These are phyloP conservation scores for Cladosporium sp. DNA, from an alignment of 2,329 filamentous ascomycete genomes.

Conservation along the genomic window DNA sequence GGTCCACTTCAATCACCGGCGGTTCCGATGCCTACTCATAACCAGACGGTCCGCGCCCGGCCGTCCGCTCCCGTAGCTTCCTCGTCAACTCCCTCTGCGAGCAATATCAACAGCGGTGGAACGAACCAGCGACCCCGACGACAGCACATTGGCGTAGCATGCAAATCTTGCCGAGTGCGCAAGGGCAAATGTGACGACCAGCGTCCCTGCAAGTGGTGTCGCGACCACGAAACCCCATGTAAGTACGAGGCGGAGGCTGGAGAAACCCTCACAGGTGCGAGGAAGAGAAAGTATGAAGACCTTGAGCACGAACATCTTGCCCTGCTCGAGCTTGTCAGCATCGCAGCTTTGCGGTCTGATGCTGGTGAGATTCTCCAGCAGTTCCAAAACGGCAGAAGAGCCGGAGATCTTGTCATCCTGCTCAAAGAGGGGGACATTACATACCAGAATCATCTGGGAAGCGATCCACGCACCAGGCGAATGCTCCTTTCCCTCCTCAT, in stretches of 20 bases:
- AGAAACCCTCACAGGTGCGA: slow-evolving; percentile 16
- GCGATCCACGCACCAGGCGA: neutral
- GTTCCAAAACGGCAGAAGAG: slow-evolving; percentile 12
- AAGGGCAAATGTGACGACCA: slow-evolving; percentile 12
- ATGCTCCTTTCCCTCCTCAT: slow-evolving; percentile 12
- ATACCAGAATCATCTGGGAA: neutral
- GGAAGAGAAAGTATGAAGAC: slow-evolving; percentile 20
- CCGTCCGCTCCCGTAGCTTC: too few species aligned
- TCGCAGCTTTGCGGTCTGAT: neutral
- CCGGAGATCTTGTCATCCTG: slow-evolving; percentile 11
- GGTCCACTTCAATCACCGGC: too few species aligned
- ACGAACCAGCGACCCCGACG: neutral
- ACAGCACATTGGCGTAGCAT: slow-evolving; percentile 1
- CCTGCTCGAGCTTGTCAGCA: slow-evolving; percentile 10
- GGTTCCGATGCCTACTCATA: too few species aligned
- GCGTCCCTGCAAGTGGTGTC: slow-evolving; percentile 12
- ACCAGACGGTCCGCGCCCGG: too few species aligned
- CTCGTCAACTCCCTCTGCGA: too few species aligned
- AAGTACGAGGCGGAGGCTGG: slow-evolving; percentile 18
- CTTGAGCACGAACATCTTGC: slow-evolving; percentile 13
- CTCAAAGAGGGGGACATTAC: slow-evolving; percentile 4
- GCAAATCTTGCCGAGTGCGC: neutral
- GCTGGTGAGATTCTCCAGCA: slow-evolving; percentile 13
- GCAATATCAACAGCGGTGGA: too few species aligned
- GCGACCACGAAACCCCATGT: slow-evolving; percentile 10